phyloP scores from a whole-genome alignment of 768 basidiomycete species.

The Flagelloscypha sp. region DNA sequence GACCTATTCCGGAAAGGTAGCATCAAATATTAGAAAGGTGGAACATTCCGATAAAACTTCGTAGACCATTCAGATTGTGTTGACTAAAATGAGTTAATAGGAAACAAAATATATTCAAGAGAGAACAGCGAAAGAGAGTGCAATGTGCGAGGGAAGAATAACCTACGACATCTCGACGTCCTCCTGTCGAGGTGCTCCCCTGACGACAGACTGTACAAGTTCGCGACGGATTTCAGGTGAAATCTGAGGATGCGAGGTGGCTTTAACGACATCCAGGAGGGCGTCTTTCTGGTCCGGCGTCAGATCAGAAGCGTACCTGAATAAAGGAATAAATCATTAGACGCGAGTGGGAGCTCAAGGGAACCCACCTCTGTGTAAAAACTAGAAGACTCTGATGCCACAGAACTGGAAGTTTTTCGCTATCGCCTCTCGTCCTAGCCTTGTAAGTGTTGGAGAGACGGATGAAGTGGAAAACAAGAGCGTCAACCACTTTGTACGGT shows the following conservation, averaged over 20 bases:
- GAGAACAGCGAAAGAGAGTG: too few relatives aligned
- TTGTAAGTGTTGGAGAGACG: conserved; percentile 89
- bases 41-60: too few relatives aligned
- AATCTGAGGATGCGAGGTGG: conserved; percentile 81
- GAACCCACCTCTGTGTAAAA: conserved; percentile 77
- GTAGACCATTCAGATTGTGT: too few relatives aligned
- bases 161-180: conserved; percentile 58
- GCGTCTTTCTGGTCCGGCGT: conserved; percentile 98
- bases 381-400: conserved; percentile 98
- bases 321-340: neutral
- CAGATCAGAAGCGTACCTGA: conserved; percentile 86
- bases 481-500: conserved; percentile 96
- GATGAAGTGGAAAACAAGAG: conserved; percentile 96
- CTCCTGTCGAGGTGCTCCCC: conserved; percentile 70
- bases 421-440: conserved; percentile 57
- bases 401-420: conserved; percentile 84
- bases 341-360: conserved; percentile 1
- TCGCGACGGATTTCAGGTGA: conserved; percentile 86
- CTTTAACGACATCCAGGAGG: conserved; percentile 84
- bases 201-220: conserved; percentile 74
- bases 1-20: too few relatives aligned
- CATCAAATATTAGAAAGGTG: too few relatives aligned
- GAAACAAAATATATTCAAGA: too few relatives aligned
- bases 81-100: too few relatives aligned
- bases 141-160: too few relatives aligned